A percentile compares a stretch with the other conserved stretches of the same genome.
These are phyloP conservation scores for Suhomyces bokatorum DNA, from an alignment of 1,139 yeast species.

Conservation along the genomic window DNA sequence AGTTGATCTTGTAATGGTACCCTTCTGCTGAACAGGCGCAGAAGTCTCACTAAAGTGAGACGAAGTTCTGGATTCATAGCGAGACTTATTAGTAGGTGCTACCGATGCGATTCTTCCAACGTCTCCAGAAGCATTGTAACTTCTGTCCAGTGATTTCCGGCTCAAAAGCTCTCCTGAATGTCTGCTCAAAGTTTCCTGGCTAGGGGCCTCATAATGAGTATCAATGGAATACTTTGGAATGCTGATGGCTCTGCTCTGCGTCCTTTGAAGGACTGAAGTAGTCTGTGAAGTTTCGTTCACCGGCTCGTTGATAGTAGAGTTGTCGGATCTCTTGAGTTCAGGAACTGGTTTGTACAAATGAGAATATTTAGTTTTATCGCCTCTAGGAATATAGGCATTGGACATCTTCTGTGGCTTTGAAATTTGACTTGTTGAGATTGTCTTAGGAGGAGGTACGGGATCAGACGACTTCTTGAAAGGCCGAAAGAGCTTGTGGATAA, in stretches of 20 bases:
- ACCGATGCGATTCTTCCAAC: background rate
- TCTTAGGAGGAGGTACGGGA: background rate
- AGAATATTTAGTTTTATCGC: slow-evolving; percentile 18
- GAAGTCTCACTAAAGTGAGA: background rate
- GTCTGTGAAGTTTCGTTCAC: background rate
- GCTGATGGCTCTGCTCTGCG: slow-evolving; percentile 7
- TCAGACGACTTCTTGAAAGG: slow-evolving; percentile 15
- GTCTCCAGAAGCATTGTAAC: background rate
- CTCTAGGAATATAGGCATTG: slow-evolving; percentile 24
- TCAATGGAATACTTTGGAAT: slow-evolving; percentile 10
- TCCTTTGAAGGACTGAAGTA: background rate
- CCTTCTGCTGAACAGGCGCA: background rate
- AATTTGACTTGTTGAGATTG: background rate
- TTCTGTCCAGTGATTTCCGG: background rate
- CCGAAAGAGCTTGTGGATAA: slow-evolving; percentile 22
- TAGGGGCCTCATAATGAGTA: slow-evolving; percentile 9
- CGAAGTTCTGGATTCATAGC: background rate
- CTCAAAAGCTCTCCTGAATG: slow-evolving; percentile 1
- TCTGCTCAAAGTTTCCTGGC: slow-evolving; percentile 2
- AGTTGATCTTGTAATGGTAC: slow-evolving; percentile 6
- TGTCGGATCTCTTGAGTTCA: slow-evolving; percentile 14
- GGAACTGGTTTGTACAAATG: slow-evolving; percentile 20
- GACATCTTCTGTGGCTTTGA: slow-evolving; percentile 16
- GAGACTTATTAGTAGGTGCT: background rate
- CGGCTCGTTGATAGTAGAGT: slow-evolving; percentile 2